A percentile compares a stretch with the other conserved stretches of the same genome.
Evolutionary conservation across 2,329 filamentous ascomycete species (phyloP).

Genomic region (Fusarium ramigenum): DNA sequence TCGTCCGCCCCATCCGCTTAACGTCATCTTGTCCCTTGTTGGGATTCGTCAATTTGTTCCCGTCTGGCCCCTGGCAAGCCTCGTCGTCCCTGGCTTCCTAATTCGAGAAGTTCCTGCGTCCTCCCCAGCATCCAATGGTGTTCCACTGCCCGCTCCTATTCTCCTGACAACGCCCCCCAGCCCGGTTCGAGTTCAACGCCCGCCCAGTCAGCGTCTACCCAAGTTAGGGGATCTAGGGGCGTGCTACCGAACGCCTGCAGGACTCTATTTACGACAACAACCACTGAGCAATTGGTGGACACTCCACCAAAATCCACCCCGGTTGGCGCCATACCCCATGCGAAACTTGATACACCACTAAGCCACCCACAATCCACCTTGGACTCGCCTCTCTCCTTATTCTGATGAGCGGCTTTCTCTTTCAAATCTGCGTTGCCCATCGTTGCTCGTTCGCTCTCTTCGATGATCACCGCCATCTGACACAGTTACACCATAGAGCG

Average conservation of each 20-base stretch:
- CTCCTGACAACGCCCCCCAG: conserved; percentile 26
- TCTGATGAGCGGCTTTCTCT: conserved; percentile 59
- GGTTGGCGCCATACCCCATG: conserved; percentile 41
- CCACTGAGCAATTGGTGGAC: conserved; percentile 27
- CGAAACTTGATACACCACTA: conserved; percentile 37
- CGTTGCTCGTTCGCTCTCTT: conserved; percentile 57
- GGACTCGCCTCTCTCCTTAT: conserved; percentile 41
- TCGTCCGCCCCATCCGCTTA: conserved; percentile 31
- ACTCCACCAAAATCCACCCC: conserved; percentile 33
- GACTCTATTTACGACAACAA: conserved; percentile 35
- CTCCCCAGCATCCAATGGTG: conserved; percentile 28
- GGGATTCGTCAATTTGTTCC: conserved; percentile 36
- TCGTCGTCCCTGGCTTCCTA: conserved; percentile 27
- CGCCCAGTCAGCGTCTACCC: conserved; percentile 11
- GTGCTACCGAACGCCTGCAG: conserved; percentile 35
- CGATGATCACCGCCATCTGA: conserved; percentile 55
- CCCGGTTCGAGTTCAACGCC: conserved; percentile 15
- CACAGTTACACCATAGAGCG: conserved; percentile 52
- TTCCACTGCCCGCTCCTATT: conserved; percentile 21
- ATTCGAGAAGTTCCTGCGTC: conserved; percentile 23
- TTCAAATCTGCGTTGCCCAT: conserved; percentile 59
- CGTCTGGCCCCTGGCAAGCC: conserved; percentile 24
- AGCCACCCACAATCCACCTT: conserved; percentile 31
- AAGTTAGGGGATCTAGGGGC: conserved; percentile 34
- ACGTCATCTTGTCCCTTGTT: conserved; percentile 39